phyloP scores from a whole-genome alignment of 129 eudicot species.

The Lonicera japonica region DNA sequence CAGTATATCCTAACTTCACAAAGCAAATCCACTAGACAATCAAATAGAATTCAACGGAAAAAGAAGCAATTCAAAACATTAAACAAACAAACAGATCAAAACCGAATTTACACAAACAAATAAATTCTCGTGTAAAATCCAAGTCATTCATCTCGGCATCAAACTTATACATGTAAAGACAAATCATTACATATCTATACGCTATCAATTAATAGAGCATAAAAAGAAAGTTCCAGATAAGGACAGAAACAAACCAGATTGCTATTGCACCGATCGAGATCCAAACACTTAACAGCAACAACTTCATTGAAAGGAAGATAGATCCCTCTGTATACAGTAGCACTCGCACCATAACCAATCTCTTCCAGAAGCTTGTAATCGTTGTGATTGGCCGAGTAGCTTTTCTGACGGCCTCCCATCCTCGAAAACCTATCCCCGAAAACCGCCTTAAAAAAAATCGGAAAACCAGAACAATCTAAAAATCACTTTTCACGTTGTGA shows the following conservation, averaged over 20 bases:
- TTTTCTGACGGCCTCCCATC: slow-evolving; percentile 41
- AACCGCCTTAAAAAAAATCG: not conserved
- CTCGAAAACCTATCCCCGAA: slow-evolving; percentile 7
- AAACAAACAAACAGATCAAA: slow-evolving; percentile 4
- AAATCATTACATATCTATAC: slow-evolving; percentile 5
- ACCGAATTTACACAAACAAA: slow-evolving; percentile 6
- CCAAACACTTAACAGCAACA: slow-evolving; percentile 92
- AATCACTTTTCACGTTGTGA: too few relatives aligned
- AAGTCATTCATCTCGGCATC: not conserved
- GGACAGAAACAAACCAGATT: slow-evolving; percentile 59
- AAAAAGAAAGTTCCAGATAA: slow-evolving; percentile 1
- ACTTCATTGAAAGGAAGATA: slow-evolving; percentile 71
- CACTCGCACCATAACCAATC: slow-evolving; percentile 91
- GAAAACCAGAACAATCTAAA: too few relatives aligned
- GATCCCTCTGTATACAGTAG: slow-evolving; percentile 86
- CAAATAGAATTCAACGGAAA: not conserved
- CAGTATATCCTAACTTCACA: not conserved
- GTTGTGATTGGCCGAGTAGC: slow-evolving; percentile 47
- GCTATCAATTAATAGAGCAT: too few relatives aligned
- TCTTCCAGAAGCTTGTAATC: slow-evolving; percentile 89
- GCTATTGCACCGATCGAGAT: slow-evolving; percentile 96
- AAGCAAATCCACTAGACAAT: not conserved
- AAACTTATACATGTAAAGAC: not conserved
- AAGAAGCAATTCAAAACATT: not conserved
- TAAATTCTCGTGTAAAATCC: slow-evolving; percentile 1